A percentile compares a stretch with the other conserved stretches of the same genome.
These are phyloP conservation scores for Nothopassalora personata DNA, from an alignment of 2,329 filamentous ascomycete genomes.

Conservation along the genomic window DNA sequence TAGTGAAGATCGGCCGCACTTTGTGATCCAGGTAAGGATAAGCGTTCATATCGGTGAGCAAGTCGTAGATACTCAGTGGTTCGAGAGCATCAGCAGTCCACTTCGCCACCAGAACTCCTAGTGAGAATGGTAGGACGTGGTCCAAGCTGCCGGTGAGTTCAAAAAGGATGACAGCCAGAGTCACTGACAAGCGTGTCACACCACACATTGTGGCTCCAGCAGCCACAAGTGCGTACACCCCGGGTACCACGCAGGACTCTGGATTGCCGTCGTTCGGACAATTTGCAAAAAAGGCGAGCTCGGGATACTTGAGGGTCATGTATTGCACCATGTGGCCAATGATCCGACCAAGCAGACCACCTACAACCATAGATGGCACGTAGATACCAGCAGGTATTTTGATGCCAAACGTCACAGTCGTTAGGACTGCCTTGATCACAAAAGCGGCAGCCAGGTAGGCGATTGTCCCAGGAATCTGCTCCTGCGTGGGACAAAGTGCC, in stretches of 20 bases:
- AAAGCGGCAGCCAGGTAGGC: conserved; percentile 69
- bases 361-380: conserved; percentile 97
- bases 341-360: conserved; percentile 82
- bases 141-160: conserved; percentile 92
- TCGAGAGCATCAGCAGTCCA: conserved; percentile 97
- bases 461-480: conserved; percentile 75
- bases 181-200: conserved; percentile 88
- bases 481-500: conserved; percentile 70
- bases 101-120: conserved; percentile 90
- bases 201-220: conserved; percentile 98
- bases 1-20: conserved; percentile 83
- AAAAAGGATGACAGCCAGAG: conserved; percentile 89
- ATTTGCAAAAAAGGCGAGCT: conserved; percentile 65
- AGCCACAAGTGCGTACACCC: conserved; percentile 92
- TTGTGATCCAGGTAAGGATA: conserved; percentile 98
- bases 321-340: conserved; percentile 83
- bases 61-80: conserved; percentile 89
- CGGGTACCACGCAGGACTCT: conserved; percentile 84
- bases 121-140: conserved; percentile 89
- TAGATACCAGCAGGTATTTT: conserved; percentile 97
- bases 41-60: conserved; percentile 92
- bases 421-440: conserved; percentile 82
- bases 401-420: conserved; percentile 87
- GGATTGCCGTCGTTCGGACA: conserved; percentile 64
- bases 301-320: conserved; percentile 66